Evolutionary conservation across 257 asterid species (phyloP), one percentile per base, ranked within the genome.

Genomic region (Solanum corneliomulleri): DNA sequence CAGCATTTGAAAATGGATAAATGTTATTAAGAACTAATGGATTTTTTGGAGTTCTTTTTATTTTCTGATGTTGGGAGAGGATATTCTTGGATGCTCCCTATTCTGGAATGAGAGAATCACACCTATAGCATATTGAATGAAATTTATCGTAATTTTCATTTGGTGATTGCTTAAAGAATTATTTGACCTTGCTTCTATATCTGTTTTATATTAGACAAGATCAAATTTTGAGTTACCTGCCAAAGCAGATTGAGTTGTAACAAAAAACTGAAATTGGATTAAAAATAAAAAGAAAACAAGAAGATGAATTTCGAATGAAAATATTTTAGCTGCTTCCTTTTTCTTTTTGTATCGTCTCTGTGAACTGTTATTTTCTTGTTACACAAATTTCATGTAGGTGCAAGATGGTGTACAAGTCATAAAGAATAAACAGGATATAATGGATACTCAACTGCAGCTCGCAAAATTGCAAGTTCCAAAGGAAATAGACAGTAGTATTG

Each of bases 351-450:
- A 66, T 83, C 70, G 84, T 56, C 69, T 3, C 6, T 15, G 37
- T 16, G 31, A n/a, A 64, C 33, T 37, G 9, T 20, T 81, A 16
- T 52, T 92, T 86, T 49, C 86, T 69, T 68, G 60, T 84, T 16
- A n/a, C 70, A 62, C 14, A 44, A 52, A 42, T 86, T 89, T 81
- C 88, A 86, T 88, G 91, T 93, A 97, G 99, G 98, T 97, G 88
- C 98, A 93, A 86, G 91, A 89, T 4, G 94, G 94, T 56, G 95
- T 96, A 29, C 93, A 92, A 77, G 86, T 87, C 85, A 93, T 97
- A 84, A 92, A 62, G 90, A 98, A 96, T 85, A 94, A 97, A 88
- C 99, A 94, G 91, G 98, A 97, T 56, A 93, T 92, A 77, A 86
- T 94, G 64, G 97, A 93, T 72, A 95, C 96, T 87, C 92, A 94